These are phyloP conservation scores for Ceratocystis lukuohia DNA, from an alignment of 2,329 filamentous ascomycete genomes.

Conservation along the genomic window DNA sequence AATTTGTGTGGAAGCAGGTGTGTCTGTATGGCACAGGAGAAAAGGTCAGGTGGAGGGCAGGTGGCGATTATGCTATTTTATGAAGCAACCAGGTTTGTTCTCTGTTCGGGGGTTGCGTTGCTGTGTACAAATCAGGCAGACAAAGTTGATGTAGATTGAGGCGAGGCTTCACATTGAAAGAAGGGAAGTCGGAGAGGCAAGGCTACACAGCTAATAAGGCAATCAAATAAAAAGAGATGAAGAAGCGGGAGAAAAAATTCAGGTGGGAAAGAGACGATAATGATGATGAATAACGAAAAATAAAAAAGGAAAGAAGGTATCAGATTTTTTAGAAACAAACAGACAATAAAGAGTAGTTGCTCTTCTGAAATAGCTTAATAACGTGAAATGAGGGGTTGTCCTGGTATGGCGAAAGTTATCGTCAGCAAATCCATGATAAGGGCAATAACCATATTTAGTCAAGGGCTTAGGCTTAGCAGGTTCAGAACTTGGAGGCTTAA, in stretches of 20 bases:
- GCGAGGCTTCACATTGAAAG: no score
- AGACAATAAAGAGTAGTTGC: constrained; percentile 3
- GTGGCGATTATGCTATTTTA: neutral
- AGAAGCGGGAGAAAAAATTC: neutral
- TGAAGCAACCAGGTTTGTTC: neutral
- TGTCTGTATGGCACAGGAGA: no score
- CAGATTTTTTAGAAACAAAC: constrained; percentile 1
- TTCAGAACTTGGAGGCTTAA: no score
- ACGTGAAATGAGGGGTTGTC: constrained; percentile 1
- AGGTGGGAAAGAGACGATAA: neutral
- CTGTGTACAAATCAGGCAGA: neutral
- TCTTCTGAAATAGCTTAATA: neutral
- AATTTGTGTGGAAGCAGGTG: neutral
- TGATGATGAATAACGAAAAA: neutral
- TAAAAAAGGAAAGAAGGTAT: neutral
- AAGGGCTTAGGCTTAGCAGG: no score
- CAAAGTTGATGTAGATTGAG: neutral
- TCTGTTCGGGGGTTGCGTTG: neutral
- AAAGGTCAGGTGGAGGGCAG: no score
- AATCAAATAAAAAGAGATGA: neutral
- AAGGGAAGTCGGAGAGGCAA: neutral
- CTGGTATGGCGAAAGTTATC: neutral
- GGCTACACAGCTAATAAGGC: neutral
- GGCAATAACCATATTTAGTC: neutral
- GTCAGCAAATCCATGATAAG: constrained; percentile 9